phyloP scores from a whole-genome alignment of 331 rosid species.

The Dryas integrifolia region DNA sequence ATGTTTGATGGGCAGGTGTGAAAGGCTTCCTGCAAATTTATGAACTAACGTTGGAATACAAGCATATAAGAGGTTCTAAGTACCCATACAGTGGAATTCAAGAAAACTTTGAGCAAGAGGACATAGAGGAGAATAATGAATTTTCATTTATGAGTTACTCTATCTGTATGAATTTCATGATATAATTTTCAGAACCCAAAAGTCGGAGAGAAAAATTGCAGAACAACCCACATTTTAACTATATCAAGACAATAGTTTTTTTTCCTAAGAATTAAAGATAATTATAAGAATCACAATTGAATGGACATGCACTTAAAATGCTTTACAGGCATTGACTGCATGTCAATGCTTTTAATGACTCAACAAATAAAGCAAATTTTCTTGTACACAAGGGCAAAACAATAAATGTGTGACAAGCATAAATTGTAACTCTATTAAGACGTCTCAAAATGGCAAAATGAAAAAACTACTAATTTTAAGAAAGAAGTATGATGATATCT shows the following conservation, averaged over 20 bases:
- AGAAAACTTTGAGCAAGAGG: not conserved
- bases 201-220: too few relatives aligned
- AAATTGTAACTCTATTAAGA: not conserved
- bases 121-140: not conserved
- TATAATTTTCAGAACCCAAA: too few relatives aligned
- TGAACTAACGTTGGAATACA: slow-evolving; percentile 11
- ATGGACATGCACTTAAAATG: not conserved
- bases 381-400: too few relatives aligned
- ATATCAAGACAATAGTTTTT: too few relatives aligned
- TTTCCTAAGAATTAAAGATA: too few relatives aligned
- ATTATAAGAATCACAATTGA: not conserved
- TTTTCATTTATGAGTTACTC: not conserved
- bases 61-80: slow-evolving; percentile 1
- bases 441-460: slow-evolving; percentile 9
- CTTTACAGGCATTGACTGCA: not conserved
- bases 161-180: not conserved
- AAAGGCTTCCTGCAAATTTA: slow-evolving; percentile 54
- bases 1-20: slow-evolving; percentile 45
- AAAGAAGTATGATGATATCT: not conserved
- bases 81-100: not conserved
- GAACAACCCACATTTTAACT: too few relatives aligned
- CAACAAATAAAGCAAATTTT: not conserved
- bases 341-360: not conserved
- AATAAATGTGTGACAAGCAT: not conserved
- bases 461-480: not conserved